These are phyloP conservation scores for Gracilariopsis chorda DNA, from an alignment of 23 red algal species.

Conservation along the genomic window DNA sequence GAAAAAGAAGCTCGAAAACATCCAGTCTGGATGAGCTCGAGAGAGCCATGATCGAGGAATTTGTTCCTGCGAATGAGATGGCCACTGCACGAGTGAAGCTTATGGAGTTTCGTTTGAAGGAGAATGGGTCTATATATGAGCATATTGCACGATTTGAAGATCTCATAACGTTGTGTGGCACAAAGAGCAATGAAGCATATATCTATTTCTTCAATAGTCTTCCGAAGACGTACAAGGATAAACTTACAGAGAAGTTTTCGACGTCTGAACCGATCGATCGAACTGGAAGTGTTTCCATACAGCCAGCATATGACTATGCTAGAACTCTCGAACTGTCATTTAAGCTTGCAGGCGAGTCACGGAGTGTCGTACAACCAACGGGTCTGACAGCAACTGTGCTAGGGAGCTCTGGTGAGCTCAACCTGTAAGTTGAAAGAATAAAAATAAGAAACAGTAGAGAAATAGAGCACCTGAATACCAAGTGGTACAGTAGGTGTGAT, in stretches of 20 bases:
- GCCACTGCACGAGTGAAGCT: background rate
- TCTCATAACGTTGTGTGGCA: background rate
- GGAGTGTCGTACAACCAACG: too few relatives aligned
- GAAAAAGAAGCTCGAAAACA: background rate
- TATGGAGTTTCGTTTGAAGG: background rate
- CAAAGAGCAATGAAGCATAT: background rate
- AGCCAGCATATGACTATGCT: background rate
- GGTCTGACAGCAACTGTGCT: too few relatives aligned
- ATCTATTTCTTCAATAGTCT: background rate
- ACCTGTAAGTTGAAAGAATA: too few relatives aligned
- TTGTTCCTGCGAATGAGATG: slow-evolving; percentile 17
- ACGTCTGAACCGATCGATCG: background rate
- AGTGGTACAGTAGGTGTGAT: too few relatives aligned
- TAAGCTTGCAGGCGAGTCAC: background rate
- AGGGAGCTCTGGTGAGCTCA: too few relatives aligned
- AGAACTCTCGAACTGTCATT: background rate
- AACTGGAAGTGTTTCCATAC: background rate
- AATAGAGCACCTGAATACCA: too few relatives aligned
- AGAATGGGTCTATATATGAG: background rate
- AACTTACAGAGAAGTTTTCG: background rate
- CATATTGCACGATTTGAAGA: background rate
- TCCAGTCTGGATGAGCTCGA: background rate
- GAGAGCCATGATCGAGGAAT: slow-evolving; percentile 4
- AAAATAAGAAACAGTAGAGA: too few relatives aligned
- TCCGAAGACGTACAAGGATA: background rate